phyloP scores from a whole-genome alignment of 2,329 filamentous ascomycete genomes.

The Juglanconis oblonga region DNA sequence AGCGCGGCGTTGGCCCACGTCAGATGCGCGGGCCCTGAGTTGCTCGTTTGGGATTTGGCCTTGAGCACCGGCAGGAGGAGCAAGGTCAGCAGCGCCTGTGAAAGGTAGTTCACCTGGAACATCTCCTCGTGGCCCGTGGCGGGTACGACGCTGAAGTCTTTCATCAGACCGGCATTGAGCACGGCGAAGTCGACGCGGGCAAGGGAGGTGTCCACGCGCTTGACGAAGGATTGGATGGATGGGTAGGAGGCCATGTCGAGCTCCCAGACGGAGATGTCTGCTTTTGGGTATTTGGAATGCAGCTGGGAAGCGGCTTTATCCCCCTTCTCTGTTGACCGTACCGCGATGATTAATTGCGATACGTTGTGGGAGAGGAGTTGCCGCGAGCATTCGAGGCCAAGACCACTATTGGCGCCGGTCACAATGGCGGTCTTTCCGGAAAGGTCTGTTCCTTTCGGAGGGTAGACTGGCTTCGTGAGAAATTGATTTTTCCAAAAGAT shows the following conservation, averaged over 20 bases:
- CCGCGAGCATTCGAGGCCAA: slow-evolving; percentile 34
- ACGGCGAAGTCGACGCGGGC: slow-evolving; percentile 37
- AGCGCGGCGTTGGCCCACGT: background rate
- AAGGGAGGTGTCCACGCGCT: slow-evolving; percentile 27
- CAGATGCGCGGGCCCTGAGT: background rate
- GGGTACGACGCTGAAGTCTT: background rate
- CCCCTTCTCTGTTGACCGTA: slow-evolving; percentile 41
- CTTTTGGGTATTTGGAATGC: slow-evolving; percentile 17
- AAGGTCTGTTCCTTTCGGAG: slow-evolving; percentile 5
- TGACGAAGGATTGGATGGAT: slow-evolving; percentile 5
- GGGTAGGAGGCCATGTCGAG: slow-evolving; percentile 11
- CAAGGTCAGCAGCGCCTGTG: slow-evolving; percentile 19
- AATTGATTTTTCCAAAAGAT: slow-evolving; percentile 4
- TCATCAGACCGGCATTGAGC: slow-evolving; percentile 30
- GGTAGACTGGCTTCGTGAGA: slow-evolving; percentile 32
- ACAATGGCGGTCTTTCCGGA: slow-evolving; percentile 33
- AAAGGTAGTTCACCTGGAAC: slow-evolving; percentile 24
- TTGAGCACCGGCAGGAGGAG: slow-evolving; percentile 21
- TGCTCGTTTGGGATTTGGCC: slow-evolving; percentile 1
- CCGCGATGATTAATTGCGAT: slow-evolving; percentile 43
- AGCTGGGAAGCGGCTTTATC: slow-evolving; percentile 36
- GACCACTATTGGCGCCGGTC: slow-evolving; percentile 36
- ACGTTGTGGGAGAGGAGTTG: slow-evolving; percentile 35
- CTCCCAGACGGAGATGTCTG: slow-evolving; percentile 2
- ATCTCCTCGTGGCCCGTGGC: slow-evolving; percentile 18